Evolutionary conservation across 148 eudicot genomes (phyloP).

Genomic region (Dysphania ambrosioides): DNA sequence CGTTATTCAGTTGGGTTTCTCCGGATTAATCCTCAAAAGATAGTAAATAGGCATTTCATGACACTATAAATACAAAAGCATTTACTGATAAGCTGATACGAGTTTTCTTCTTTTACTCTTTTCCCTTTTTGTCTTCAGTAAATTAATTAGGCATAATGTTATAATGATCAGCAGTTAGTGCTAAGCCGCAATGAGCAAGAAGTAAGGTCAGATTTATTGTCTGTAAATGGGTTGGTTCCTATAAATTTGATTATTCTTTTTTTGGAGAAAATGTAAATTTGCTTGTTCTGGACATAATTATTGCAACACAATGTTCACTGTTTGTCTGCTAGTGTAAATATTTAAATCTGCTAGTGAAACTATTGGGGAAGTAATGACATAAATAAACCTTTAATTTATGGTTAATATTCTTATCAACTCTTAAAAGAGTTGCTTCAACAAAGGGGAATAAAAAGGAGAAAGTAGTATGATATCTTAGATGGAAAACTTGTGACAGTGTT

Average conservation of each 20-base stretch:
- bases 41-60: neutral
- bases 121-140: neutral
- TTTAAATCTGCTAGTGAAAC: neutral
- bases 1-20: neutral
- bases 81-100: neutral
- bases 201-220: neutral
- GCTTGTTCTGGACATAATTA: neutral
- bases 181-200: neutral
- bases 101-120: neutral
- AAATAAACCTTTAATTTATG: neutral
- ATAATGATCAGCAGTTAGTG: neutral
- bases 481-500: neutral
- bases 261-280: too few species aligned
- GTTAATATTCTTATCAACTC: neutral
- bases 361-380: slow-evolving; percentile 3
- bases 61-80: neutral
- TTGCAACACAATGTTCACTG: slow-evolving; percentile 1
- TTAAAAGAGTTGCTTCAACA: neutral
- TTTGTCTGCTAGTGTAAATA: neutral
- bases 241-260: neutral
- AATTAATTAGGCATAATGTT: neutral
- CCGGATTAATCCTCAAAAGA: neutral
- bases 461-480: neutral
- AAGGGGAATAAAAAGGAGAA: neutral
- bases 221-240: neutral